Conservation (phyloP, 129 eudicot species). For the Calendula officinalis region DNA sequence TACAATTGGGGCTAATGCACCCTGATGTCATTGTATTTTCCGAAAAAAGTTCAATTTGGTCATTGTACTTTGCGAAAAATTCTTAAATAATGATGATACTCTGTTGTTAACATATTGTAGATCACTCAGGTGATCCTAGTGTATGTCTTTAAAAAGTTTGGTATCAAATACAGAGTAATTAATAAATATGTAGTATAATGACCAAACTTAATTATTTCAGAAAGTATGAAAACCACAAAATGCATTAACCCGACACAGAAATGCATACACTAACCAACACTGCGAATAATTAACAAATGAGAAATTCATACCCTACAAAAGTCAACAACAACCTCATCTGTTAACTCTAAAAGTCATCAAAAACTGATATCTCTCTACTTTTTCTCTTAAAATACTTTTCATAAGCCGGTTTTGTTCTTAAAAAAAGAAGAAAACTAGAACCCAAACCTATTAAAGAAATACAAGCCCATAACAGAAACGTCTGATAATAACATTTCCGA, state of each 20-base stretch:
- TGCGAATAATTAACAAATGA: background rate
- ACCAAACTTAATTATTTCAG: too few species aligned
- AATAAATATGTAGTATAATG: too few species aligned
- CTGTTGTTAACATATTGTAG: too few species aligned
- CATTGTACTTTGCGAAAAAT: too few species aligned
- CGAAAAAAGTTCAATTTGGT: too few species aligned
- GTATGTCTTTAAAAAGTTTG: too few species aligned
- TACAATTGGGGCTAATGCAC: too few species aligned
- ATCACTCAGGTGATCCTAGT: too few species aligned
- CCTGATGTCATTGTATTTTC: too few species aligned
- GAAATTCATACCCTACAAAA: constrained; percentile 5
- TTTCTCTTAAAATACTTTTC: constrained; percentile 21
- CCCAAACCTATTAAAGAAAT: constrained; percentile 44
- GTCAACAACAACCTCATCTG: constrained; percentile 5
- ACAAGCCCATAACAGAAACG: constrained; percentile 56
- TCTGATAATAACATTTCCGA: constrained; percentile 48
- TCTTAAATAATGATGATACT: too few species aligned
- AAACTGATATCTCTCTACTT: constrained; percentile 4
- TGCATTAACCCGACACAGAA: background rate
- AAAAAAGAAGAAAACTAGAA: constrained; percentile 42
- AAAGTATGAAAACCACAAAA: background rate
- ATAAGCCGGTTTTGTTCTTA: constrained; percentile 54
- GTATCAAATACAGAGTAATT: too few species aligned
- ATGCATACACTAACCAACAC: constrained; percentile 4
- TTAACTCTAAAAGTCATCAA: constrained; percentile 9